phyloP scores from a whole-genome alignment of 1,139 yeast species.

The Scheffersomyces segobiensis region DNA sequence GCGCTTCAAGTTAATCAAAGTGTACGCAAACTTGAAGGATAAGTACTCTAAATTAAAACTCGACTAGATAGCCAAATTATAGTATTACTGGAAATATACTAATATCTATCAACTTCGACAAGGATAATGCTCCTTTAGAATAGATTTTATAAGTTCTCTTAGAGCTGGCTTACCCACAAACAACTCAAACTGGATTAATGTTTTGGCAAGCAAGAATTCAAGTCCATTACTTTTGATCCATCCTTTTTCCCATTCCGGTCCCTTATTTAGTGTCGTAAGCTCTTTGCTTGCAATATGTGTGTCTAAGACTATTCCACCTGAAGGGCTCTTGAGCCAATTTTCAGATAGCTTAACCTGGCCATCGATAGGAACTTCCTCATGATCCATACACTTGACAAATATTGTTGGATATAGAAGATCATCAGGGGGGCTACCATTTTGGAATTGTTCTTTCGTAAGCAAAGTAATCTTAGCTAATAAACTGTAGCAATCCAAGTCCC shows the following conservation, averaged over 20 bases:
- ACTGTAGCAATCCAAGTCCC: background rate
- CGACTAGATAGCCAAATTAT: background rate
- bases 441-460: background rate
- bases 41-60: constrained; percentile 22
- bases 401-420: constrained; percentile 9
- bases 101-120: background rate
- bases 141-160: constrained; percentile 9
- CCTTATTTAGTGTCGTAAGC: background rate
- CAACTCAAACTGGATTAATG: constrained; percentile 16
- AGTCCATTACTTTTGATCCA: constrained; percentile 16
- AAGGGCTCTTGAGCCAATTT: constrained; percentile 12
- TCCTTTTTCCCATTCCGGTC: constrained; percentile 5
- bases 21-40: constrained; percentile 20
- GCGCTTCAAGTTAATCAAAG: constrained; percentile 47
- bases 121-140: background rate
- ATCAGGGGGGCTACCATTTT: constrained; percentile 4
- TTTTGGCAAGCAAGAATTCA: constrained; percentile 13
- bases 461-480: background rate
- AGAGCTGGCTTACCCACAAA: constrained; percentile 17
- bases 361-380: background rate
- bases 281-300: constrained; percentile 9
- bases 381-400: constrained; percentile 10
- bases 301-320: constrained; percentile 17
- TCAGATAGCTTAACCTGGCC: constrained; percentile 3
- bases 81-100: background rate